phyloP scores from a whole-genome alignment of 2,329 filamentous ascomycete genomes.

The Fusarium nematophilum region DNA sequence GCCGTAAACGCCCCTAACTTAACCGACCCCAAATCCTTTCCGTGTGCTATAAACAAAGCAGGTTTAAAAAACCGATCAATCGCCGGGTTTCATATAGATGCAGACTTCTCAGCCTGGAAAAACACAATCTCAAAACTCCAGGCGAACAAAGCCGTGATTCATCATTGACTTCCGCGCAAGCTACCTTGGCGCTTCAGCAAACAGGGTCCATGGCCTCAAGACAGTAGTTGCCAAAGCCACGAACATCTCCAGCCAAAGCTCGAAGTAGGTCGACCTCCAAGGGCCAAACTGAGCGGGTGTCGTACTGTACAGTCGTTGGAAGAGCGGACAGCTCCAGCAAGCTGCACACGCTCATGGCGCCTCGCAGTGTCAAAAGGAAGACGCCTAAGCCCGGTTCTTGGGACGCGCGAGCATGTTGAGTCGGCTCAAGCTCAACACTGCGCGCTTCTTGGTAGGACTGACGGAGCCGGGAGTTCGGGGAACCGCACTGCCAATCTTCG shows the following conservation, averaged over 20 bases:
- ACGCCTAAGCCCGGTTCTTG: constrained; percentile 63
- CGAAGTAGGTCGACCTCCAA: constrained; percentile 3
- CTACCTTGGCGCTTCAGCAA: constrained; percentile 1
- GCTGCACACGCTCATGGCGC: background rate
- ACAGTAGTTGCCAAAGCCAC: constrained; percentile 8
- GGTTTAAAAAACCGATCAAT: constrained; percentile 27
- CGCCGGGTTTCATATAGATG: constrained; percentile 29
- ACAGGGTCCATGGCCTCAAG: constrained; percentile 4
- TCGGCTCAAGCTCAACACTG: constrained; percentile 66
- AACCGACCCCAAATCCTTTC: constrained; percentile 33
- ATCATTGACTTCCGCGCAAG: constrained; percentile 31
- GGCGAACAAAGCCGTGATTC: constrained; percentile 37
- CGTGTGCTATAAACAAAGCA: constrained; percentile 22
- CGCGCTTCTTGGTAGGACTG: constrained; percentile 65
- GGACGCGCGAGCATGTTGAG: constrained; percentile 71
- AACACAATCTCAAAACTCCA: constrained; percentile 46
- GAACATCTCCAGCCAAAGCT: background rate
- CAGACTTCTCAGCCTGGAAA: constrained; percentile 33
- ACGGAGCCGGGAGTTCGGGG: constrained; percentile 42
- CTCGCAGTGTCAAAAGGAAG: constrained; percentile 3
- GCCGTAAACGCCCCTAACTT: constrained; percentile 39
- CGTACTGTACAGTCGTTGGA: constrained; percentile 38
- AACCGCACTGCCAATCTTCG: constrained; percentile 41
- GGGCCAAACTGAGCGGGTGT: constrained; percentile 17
- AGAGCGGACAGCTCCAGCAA: background rate